Percentiles rank a stretch among this genome's conserved stretches.
Evolutionary conservation across 306 rosid genomes (phyloP).

Genomic region (Gastrolobium villosum): DNA sequence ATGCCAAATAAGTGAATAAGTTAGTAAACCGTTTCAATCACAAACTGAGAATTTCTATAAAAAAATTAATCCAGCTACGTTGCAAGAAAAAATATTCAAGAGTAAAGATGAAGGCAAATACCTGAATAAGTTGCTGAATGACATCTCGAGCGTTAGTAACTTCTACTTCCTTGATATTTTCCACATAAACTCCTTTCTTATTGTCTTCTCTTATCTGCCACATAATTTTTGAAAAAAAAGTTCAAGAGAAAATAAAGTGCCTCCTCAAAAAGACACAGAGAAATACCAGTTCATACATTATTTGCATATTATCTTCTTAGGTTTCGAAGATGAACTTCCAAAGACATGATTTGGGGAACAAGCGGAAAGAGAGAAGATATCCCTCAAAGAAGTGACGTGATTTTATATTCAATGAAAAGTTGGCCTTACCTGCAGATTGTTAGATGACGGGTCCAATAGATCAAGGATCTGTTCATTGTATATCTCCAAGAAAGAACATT

Average conservation of each 20-base stretch:
- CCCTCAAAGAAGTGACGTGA: conserved; percentile 1
- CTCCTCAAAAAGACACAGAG: conserved; percentile 9
- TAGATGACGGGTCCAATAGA: conserved; percentile 91
- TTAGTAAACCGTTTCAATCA: conserved; percentile 1
- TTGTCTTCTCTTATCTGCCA: conserved; percentile 91
- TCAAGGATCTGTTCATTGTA: conserved; percentile 98
- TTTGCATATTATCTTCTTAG: neutral
- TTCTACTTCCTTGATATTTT: conserved; percentile 91
- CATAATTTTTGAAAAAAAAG: conserved; percentile 3
- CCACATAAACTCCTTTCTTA: conserved; percentile 97
- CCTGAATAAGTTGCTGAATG: conserved; percentile 90
- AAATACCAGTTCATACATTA: conserved; percentile 26
- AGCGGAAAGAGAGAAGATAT: conserved; percentile 20
- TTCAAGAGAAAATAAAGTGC: conserved; percentile 21
- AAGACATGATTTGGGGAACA: neutral
- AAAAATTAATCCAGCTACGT: neutral
- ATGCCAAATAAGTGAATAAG: conserved; percentile 2
- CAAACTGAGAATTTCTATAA: neutral
- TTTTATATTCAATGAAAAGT: conserved; percentile 11
- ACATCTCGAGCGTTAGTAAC: conserved; percentile 92
- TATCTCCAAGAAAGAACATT: conserved; percentile 95
- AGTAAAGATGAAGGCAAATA: conserved; percentile 46
- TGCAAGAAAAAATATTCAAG: conserved; percentile 28
- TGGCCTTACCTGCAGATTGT: conserved; percentile 81
- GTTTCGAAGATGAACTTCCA: conserved; percentile 14